These are phyloP conservation scores for Cenchrus purpureus DNA, from an alignment of 176 grass and related monocot species.

Conservation along the genomic window DNA sequence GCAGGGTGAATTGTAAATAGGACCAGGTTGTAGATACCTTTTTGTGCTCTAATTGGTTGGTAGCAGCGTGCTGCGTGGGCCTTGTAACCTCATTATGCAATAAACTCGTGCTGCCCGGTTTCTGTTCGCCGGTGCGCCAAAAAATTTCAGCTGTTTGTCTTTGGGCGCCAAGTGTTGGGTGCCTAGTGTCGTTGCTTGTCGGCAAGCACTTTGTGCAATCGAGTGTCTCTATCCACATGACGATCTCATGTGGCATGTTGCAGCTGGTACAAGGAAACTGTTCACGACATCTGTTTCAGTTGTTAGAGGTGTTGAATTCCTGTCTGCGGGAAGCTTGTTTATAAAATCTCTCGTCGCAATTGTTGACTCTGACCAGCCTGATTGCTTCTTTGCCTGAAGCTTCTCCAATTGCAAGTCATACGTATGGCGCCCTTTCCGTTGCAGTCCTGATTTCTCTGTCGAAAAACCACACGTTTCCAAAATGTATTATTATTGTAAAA, in stretches of 20 bases:
- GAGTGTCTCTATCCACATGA: conserved; percentile 46
- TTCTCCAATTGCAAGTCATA: conserved; percentile 4
- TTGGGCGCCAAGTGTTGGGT: background rate
- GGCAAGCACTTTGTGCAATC: conserved; percentile 20
- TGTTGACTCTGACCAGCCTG: conserved; percentile 40
- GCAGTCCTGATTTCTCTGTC: background rate
- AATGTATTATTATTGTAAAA: background rate
- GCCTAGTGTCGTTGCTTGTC: conserved; percentile 3
- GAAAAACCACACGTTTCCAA: background rate
- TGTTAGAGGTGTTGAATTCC: conserved; percentile 53
- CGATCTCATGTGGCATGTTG: conserved; percentile 26
- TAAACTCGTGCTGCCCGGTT: conserved; percentile 43
- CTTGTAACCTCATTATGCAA: conserved; percentile 48
- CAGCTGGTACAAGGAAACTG: conserved; percentile 9
- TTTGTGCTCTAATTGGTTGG: conserved; percentile 43
- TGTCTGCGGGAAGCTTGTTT: conserved; percentile 26
- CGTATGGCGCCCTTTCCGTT: background rate
- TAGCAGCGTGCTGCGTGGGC: conserved; percentile 38
- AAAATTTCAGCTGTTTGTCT: conserved; percentile 23
- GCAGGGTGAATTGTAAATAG: conserved; percentile 71
- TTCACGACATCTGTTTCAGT: conserved; percentile 15
- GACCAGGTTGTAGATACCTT: conserved; percentile 77
- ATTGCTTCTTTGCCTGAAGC: background rate
- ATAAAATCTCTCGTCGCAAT: conserved; percentile 31
- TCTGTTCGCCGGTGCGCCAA: conserved; percentile 10